A percentile compares a stretch with the other conserved stretches of the same genome.
Conservation (phyloP, 1,139 yeast species). For the Yamadazyma epiphylla region DNA sequence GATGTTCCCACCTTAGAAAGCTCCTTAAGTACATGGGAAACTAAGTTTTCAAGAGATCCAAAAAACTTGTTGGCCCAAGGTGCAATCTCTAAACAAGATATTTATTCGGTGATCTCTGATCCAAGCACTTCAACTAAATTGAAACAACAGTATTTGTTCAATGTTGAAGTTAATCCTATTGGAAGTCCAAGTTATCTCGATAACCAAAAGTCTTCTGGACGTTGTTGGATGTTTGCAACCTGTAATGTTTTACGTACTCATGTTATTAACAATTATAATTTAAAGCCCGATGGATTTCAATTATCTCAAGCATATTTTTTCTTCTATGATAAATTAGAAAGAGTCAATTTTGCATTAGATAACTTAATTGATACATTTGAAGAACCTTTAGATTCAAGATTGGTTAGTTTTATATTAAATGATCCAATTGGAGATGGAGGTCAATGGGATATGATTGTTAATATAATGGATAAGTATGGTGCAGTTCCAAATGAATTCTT, state of each 20-base stretch:
- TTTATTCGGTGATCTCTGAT: conserved; percentile 41
- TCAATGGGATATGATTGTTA: conserved; percentile 79
- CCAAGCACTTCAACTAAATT: conserved; percentile 15
- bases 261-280: conserved; percentile 58
- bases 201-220: conserved; percentile 70
- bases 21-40: conserved; percentile 47
- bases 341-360: conserved; percentile 69
- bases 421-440: conserved; percentile 81
- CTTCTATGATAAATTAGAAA: conserved; percentile 34
- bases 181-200: conserved; percentile 61
- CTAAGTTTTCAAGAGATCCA: conserved; percentile 43
- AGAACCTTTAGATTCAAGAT: conserved; percentile 63
- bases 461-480: conserved; percentile 73
- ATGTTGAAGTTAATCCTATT: conserved; percentile 55
- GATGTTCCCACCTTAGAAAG: conserved; percentile 5
- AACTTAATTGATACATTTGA: conserved; percentile 65
- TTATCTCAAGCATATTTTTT: conserved; percentile 53
- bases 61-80: conserved; percentile 58
- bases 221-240: conserved; percentile 89
- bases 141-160: conserved; percentile 51
- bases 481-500: conserved; percentile 67
- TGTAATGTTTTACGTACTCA: conserved; percentile 65
- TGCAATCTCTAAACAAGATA: conserved; percentile 51
- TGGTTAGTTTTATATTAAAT: conserved; percentile 56
- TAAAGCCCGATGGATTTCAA: conserved; percentile 60